Evolutionary conservation across 371 early-diverging fungal species (phyloP).

Genomic region (Syncephalastrum contaminatum): DNA sequence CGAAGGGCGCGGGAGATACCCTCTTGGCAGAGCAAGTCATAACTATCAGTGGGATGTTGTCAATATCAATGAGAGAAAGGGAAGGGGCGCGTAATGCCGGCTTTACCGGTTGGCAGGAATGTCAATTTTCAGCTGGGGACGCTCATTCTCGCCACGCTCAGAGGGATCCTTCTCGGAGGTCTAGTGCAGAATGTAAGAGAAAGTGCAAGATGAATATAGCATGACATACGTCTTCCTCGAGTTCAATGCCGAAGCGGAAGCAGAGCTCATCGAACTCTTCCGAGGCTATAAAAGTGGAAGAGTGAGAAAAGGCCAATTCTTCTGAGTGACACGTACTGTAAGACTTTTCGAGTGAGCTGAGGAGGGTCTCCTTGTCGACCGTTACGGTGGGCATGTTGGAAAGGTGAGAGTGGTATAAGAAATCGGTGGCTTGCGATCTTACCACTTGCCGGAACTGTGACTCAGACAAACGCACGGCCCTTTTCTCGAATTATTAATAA

Average conservation of each 20-base stretch:
- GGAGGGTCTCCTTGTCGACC: constrained; percentile 89
- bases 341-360: constrained; percentile 73
- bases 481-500: constrained; percentile 1
- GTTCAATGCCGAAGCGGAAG: constrained; percentile 99
- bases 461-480: not conserved
- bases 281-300: constrained; percentile 47
- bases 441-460: not conserved
- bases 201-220: constrained; percentile 13
- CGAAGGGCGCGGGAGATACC: constrained; percentile 90
- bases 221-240: constrained; percentile 91
- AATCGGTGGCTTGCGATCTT: not conserved
- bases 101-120: constrained; percentile 98
- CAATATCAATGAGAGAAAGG: not conserved
- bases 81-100: too few species aligned
- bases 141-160: constrained; percentile 73
- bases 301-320: not conserved
- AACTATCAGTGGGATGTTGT: constrained; percentile 50
- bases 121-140: constrained; percentile 95
- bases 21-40: constrained; percentile 95
- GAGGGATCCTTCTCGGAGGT: constrained; percentile 79
- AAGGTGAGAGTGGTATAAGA: constrained; percentile 3
- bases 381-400: constrained; percentile 89
- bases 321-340: constrained; percentile 64
- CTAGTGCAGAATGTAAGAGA: constrained; percentile 39
- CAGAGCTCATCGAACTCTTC: constrained; percentile 96